phyloP scores from a whole-genome alignment of 78 protist species.

The Dictyostelium purpureum region DNA sequence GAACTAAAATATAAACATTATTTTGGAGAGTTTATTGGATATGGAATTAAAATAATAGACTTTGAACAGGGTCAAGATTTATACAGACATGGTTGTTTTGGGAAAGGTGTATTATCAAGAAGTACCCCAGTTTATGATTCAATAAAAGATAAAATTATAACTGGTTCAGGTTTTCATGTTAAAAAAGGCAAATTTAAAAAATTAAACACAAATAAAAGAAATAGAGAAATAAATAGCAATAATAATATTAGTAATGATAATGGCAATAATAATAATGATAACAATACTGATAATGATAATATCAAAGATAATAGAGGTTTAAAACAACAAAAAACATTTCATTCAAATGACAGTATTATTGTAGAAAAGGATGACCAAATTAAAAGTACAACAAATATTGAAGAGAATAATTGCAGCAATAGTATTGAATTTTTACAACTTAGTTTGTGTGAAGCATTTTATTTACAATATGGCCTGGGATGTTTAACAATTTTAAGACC shows the following conservation, averaged over 20 bases:
- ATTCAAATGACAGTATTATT: background rate
- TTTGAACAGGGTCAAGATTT: constrained; percentile 43
- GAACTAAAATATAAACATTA: constrained; percentile 23
- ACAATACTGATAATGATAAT: background rate
- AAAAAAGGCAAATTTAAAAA: background rate
- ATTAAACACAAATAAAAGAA: background rate
- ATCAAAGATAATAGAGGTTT: background rate
- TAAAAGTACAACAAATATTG: background rate
- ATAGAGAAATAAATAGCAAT: background rate
- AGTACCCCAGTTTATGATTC: background rate
- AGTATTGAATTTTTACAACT: constrained; percentile 46
- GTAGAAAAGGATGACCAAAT: background rate
- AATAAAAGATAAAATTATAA: background rate
- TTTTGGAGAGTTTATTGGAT: constrained; percentile 47
- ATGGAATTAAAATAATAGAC: constrained; percentile 19
- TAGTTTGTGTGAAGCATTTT: constrained; percentile 63
- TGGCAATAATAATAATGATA: background rate
- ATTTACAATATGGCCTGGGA: constrained; percentile 30
- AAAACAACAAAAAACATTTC: background rate
- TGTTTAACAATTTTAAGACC: constrained; percentile 56
- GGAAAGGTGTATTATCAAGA: constrained; percentile 59
- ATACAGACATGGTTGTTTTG: constrained; percentile 53
- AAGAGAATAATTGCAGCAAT: too few species aligned
- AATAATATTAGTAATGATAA: background rate
- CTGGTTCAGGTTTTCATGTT: constrained; percentile 26